Evolutionary conservation across 768 basidiomycete genomes (phyloP), one percentile per base, ranked within the genome.

Genomic region (Suillus clintonianus): DNA sequence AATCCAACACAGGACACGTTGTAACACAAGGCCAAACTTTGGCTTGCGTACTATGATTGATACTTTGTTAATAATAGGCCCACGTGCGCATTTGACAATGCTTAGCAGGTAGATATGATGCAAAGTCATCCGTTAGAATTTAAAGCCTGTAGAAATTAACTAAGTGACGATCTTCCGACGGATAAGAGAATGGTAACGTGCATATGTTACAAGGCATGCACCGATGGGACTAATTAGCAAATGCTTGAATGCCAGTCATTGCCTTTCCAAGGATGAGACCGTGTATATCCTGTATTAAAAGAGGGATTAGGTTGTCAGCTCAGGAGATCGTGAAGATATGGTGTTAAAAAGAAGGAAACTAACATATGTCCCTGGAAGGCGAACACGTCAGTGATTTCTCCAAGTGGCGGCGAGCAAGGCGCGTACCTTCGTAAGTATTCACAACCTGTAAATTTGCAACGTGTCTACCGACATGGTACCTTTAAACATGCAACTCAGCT

Each of bases 381-480:
- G 53, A 50, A 47, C 42, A 54, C 58, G 59, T 56, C 30, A 68
- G 62, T 51, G 50, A 53, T 37, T 14, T 17, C 8, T 4, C 15
- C 32, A 17, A 62, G 27, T 5, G 60, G 54, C 19, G 32, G 51
- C 42, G 47, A 59, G 54, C 48, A 45, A 61, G 61, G 39, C 66
- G 63, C 80, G 36, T 73, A 83, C 93, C 95, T 82, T 97, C 95
- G 72, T 97, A 97, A 0, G 95, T 98, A 69, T 95, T 95, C 9
- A 94, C 89, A n/a, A 98, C 91, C 72, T 99, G 96, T 64, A 97
- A 74, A 76, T 98, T 99, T 0, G 92, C 91, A 10, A 93, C 95
- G 79, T 98, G 96, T 39, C 97, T 80, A n/a, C 93, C 94, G 60
- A 99, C 88, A 72, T 95, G 93, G 72, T 95, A 97, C 74, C 93